These are phyloP conservation scores for Plantago elongata DNA, from an alignment of 257 asterid species.

Conservation along the genomic window DNA sequence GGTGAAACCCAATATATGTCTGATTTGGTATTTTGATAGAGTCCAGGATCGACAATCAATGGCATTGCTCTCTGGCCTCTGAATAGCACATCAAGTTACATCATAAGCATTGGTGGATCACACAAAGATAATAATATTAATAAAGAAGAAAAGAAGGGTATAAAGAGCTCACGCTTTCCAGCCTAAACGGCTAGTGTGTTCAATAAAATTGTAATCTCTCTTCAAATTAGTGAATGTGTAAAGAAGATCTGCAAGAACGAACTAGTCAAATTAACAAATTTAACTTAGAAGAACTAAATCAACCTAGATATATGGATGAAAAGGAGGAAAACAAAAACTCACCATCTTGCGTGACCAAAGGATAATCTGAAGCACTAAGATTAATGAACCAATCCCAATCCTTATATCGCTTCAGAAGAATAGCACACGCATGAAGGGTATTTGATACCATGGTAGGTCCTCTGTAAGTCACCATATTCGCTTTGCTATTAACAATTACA, in stretches of 20 bases:
- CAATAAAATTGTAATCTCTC: conserved; percentile 56
- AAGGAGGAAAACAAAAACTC: conserved; percentile 21
- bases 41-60: conserved; percentile 73
- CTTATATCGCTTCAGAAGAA: conserved; percentile 38
- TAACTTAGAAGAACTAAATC: background rate
- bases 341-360: conserved; percentile 63
- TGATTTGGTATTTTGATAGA: conserved; percentile 55
- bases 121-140: background rate
- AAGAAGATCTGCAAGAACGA: conserved; percentile 65
- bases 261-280: conserved; percentile 4
- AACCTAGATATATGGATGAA: background rate
- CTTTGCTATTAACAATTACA: conserved; percentile 42
- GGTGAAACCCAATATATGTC: conserved; percentile 61
- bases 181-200: conserved; percentile 64
- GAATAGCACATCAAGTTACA: conserved; percentile 19
- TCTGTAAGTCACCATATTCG: conserved; percentile 59
- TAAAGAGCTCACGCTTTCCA: conserved; percentile 66
- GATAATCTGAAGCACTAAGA: conserved; percentile 59
- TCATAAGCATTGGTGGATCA: conserved; percentile 12
- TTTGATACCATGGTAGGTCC: conserved; percentile 70
- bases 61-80: conserved; percentile 75
- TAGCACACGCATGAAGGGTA: conserved; percentile 56
- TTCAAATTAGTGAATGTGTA: conserved; percentile 42
- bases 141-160: conserved; percentile 5
- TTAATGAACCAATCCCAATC: conserved; percentile 73